A percentile compares a stretch with the other conserved stretches of the same genome.
Evolutionary conservation across 257 asterid genomes (phyloP).

Genomic region (Petunia axillaris): DNA sequence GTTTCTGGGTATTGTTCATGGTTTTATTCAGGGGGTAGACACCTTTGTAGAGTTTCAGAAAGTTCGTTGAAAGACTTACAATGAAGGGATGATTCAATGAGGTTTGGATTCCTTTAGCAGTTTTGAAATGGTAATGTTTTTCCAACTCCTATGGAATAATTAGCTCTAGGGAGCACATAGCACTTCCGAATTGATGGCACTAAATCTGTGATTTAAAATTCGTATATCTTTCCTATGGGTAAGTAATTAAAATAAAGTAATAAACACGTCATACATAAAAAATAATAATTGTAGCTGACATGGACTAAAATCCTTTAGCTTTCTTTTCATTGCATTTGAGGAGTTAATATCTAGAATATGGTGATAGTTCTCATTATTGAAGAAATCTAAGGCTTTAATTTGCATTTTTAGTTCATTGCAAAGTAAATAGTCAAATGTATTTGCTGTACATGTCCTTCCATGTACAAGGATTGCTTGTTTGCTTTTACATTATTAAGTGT

Average conservation of each 20-base stretch:
- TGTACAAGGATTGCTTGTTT: conserved; percentile 5
- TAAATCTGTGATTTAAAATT: not conserved
- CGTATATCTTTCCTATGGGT: not conserved
- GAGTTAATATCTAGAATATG: conserved; percentile 17
- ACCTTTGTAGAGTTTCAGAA: not conserved
- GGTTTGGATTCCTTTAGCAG: not conserved
- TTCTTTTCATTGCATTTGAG: not conserved
- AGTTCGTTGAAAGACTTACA: not conserved
- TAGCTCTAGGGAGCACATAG: not conserved
- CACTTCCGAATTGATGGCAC: not conserved
- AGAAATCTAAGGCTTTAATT: not conserved
- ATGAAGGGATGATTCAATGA: not conserved
- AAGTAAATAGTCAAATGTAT: conserved; percentile 5
- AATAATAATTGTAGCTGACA: conserved; percentile 9
- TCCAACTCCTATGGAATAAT: not conserved
- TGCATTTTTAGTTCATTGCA: not conserved
- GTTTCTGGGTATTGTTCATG: conserved; percentile 12
- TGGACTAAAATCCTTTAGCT: conserved; percentile 4
- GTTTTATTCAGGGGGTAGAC: not conserved
- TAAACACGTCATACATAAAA: not conserved
- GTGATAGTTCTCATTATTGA: conserved; percentile 16
- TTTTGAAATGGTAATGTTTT: not conserved
- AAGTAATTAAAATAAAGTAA: not conserved
- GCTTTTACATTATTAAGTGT: not conserved
- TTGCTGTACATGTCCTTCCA: not conserved